A percentile compares a stretch with the other conserved stretches of the same genome.
These are phyloP conservation scores for Agarophyton chilense DNA, from an alignment of 23 red algal species.

Conservation along the genomic window DNA sequence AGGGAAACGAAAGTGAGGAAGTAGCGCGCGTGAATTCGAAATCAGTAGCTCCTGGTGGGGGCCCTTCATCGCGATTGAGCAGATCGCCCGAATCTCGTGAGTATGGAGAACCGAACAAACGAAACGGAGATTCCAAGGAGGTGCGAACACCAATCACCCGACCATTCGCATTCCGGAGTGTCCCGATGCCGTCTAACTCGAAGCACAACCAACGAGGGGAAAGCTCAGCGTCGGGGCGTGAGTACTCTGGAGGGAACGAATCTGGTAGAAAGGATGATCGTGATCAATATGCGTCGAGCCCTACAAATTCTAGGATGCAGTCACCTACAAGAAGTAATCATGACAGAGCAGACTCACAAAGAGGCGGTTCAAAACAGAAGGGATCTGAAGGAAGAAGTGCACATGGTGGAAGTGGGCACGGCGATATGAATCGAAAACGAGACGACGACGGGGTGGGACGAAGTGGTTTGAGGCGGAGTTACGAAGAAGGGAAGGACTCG, in stretches of 20 bases:
- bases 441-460: neutral
- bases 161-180: conserved; percentile 13
- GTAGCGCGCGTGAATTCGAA: neutral
- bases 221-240: neutral
- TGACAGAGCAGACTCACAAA: conserved; percentile 18
- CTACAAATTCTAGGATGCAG: conserved; percentile 18
- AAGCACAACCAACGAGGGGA: neutral
- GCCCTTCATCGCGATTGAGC: neutral
- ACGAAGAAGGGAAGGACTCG: neutral
- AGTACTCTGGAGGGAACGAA: conserved; percentile 15
- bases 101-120: neutral
- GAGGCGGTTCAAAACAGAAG: neutral
- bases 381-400: neutral
- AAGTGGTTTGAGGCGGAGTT: neutral
- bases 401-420: neutral
- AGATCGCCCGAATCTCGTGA: conserved; percentile 2
- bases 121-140: neutral
- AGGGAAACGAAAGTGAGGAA: conserved; percentile 9
- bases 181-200: neutral
- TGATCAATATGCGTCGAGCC: neutral
- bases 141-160: neutral
- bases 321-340: conserved; percentile 18
- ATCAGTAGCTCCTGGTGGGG: neutral
- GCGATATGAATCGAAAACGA: neutral
- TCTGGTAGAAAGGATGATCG: neutral